Evolutionary conservation across 2,329 filamentous ascomycete genomes (phyloP), one percentile per base, ranked within the genome.

Genomic region (Fusarium sp.): DNA sequence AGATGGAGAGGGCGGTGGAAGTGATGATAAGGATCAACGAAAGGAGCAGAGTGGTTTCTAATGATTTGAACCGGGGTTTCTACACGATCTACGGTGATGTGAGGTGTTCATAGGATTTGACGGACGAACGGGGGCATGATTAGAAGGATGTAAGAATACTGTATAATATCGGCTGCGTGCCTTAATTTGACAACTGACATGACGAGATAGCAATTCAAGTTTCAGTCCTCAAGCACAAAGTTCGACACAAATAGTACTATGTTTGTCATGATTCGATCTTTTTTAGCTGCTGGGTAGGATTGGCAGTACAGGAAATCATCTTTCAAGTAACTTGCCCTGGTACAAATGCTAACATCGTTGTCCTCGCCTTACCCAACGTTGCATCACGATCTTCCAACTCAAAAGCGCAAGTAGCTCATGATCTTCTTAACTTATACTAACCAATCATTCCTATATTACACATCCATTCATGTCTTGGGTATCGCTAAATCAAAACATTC

Each of bases 21-120:
- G 63, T 6, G 62, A 55, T 6, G 76, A 77, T 7, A 67, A 54
- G 2, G 80, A 80, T 56, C 66, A 77, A 20, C 78, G 85, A 52
- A 77, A 76, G 62, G 86, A 87, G 73, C 85, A 88, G 75, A 82
- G 82, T 50, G 85, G 86, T 1, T 87, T 84, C 60, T 88, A 57
- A 57, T 26, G 12, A 20, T 28, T 42, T 43, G 17, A 7, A n/a
- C 48, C 11, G 7, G 8, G 14, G 38, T 51, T 26, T 50, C 32
- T n/a, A n/a, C 14, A 38, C 24, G 20, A 42, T 26, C 9, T 14
- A 17, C 11, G 40, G 23, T 28, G 14, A 38, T 5, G 54, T 36
- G 40, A 17, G 26, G 23, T 15, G 43, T 53, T 62, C 36, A 30
- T 19, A n/a, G 46, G 49, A 39, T 26, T 45, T 28, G 26, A 62